Evolutionary conservation across 2,329 filamentous ascomycete genomes (phyloP).

Genomic region (Spiromastix sp.): DNA sequence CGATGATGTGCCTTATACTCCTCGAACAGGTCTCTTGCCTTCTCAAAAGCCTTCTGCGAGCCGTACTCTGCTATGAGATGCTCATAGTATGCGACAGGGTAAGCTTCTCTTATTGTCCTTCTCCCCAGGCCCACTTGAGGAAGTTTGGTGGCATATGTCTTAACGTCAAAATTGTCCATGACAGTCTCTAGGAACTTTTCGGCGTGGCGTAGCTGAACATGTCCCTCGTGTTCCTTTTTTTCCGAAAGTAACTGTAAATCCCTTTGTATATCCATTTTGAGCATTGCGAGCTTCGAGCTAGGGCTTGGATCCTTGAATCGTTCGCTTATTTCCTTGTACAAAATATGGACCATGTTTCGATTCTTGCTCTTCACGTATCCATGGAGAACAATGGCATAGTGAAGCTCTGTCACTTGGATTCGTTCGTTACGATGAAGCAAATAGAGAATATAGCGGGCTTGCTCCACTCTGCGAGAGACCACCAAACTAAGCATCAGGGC

Average conservation of each 20-base stretch:
- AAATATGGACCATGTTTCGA: conserved; percentile 39
- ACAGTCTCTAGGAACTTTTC: conserved; percentile 28
- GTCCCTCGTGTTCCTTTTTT: conserved; percentile 12
- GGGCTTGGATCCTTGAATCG: conserved; percentile 24
- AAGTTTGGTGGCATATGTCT: conserved; percentile 36
- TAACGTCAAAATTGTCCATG: conserved; percentile 26
- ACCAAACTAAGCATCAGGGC: conserved; percentile 51
- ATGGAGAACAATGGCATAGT: conserved; percentile 38
- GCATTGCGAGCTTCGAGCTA: conserved; percentile 25
- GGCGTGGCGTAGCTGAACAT: conserved; percentile 19
- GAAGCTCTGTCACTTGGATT: conserved; percentile 32
- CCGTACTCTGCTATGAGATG: conserved; percentile 48
- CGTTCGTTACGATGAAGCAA: conserved; percentile 26
- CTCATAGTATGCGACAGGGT: conserved; percentile 43
- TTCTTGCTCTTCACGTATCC: conserved; percentile 40
- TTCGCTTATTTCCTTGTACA: conserved; percentile 35
- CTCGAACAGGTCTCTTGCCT: conserved; percentile 46
- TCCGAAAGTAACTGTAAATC: conserved; percentile 19
- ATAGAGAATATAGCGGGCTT: conserved; percentile 43
- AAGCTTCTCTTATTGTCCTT: conserved; percentile 29
- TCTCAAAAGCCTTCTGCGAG: conserved; percentile 33
- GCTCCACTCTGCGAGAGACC: conserved; percentile 42
- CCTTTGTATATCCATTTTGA: conserved; percentile 25
- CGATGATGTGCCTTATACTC: conserved; percentile 32
- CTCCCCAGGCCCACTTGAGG: conserved; percentile 24